A percentile compares a stretch with the other conserved stretches of the same genome.
These are phyloP conservation scores for Colletotrichum euphorbiae DNA, from an alignment of 2,329 filamentous ascomycete genomes.

Conservation along the genomic window DNA sequence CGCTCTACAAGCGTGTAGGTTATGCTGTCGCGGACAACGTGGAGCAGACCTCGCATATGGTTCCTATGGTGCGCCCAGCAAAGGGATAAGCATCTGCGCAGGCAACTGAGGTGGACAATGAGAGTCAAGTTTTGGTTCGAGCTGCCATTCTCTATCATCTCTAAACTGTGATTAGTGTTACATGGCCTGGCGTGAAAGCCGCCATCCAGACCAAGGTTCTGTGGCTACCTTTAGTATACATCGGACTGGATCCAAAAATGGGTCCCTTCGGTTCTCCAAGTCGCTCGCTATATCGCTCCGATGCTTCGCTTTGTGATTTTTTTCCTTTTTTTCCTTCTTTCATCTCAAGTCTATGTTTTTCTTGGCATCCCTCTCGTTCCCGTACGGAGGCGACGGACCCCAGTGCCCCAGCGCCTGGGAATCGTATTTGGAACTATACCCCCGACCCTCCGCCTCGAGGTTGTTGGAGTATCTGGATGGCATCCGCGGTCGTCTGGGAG, in stretches of 20 bases:
- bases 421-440: background rate
- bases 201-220: background rate
- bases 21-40: constrained; percentile 29
- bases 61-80: constrained; percentile 40
- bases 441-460: background rate
- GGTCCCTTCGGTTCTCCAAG: background rate
- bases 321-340: background rate
- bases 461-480: constrained; percentile 15
- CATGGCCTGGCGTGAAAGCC: background rate
- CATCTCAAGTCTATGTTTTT: constrained; percentile 14
- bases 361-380: constrained; percentile 10
- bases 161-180: background rate
- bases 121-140: background rate
- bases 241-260: constrained; percentile 9
- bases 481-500: background rate
- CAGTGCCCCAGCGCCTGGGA: constrained; percentile 11
- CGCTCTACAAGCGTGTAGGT: constrained; percentile 36
- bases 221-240: constrained; percentile 9
- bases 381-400: constrained; percentile 6
- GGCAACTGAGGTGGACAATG: background rate
- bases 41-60: constrained; percentile 29
- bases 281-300: constrained; percentile 20
- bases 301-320: constrained; percentile 6
- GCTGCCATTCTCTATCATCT: background rate
- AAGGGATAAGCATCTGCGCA: background rate